Percentiles rank a stretch among this genome's conserved stretches.
Evolutionary conservation across 2,329 filamentous ascomycete genomes (phyloP).

Genomic region (Chaetomium sp.): DNA sequence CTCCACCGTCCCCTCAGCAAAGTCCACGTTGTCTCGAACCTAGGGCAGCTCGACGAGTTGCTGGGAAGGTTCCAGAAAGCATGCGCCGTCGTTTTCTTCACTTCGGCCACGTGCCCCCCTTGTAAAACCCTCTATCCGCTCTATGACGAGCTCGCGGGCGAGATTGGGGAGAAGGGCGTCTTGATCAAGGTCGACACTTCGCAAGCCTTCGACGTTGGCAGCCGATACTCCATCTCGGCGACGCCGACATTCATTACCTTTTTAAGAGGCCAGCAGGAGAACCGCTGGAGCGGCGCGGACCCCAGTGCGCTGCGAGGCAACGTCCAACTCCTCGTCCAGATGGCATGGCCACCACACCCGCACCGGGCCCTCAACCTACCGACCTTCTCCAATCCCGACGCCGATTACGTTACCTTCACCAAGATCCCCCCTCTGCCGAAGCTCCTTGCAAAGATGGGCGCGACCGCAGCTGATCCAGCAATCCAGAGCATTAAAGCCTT

Average conservation of each 20-base stretch:
- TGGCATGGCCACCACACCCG: slow-evolving; percentile 74
- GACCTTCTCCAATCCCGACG: slow-evolving; percentile 64
- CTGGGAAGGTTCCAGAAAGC: slow-evolving; percentile 63
- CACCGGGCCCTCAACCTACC: slow-evolving; percentile 73
- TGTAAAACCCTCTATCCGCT: slow-evolving; percentile 82
- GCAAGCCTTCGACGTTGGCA: slow-evolving; percentile 63
- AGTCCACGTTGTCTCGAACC: slow-evolving; percentile 63
- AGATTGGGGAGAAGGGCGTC: slow-evolving; percentile 66
- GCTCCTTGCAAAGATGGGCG: slow-evolving; percentile 75
- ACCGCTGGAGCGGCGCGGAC: slow-evolving; percentile 80
- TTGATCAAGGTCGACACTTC: slow-evolving; percentile 85
- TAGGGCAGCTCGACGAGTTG: slow-evolving; percentile 62
- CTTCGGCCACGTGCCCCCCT: slow-evolving; percentile 80
- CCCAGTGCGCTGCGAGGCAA: slow-evolving; percentile 68
- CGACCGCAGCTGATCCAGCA: slow-evolving; percentile 57
- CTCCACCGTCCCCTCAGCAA: slow-evolving; percentile 42
- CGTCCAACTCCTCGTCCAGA: slow-evolving; percentile 71
- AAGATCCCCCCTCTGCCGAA: slow-evolving; percentile 85
- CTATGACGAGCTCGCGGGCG: slow-evolving; percentile 77
- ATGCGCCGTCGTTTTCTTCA: slow-evolving; percentile 88
- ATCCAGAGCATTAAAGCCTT: slow-evolving; percentile 70
- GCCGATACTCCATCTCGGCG: slow-evolving; percentile 67
- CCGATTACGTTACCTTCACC: slow-evolving; percentile 69
- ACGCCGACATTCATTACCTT: slow-evolving; percentile 92
- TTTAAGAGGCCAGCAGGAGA: slow-evolving; percentile 71